Conservation (phyloP, 1,284 basidiomycete genomes). For the Cryptococcus maquisensis region DNA sequence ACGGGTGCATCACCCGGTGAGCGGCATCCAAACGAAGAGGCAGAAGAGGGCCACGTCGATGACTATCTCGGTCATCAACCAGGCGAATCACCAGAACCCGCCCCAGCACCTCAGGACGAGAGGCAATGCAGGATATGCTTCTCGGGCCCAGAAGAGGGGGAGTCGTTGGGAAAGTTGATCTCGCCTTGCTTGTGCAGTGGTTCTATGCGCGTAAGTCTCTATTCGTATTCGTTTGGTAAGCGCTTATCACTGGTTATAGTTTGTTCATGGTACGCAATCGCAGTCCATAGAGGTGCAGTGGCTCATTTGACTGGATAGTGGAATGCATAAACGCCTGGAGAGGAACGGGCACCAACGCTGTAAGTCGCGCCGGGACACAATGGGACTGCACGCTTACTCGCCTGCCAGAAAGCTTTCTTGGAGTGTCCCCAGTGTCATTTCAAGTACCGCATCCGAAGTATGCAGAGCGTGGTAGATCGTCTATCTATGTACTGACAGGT, state of each 20-base stretch:
- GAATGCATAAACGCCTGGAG: constrained; percentile 47
- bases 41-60: not conserved
- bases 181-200: constrained; percentile 47
- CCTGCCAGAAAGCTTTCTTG: constrained; percentile 37
- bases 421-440: constrained; percentile 48
- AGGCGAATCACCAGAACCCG: not conserved
- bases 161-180: constrained; percentile 39
- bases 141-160: constrained; percentile 39
- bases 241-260: constrained; percentile 14
- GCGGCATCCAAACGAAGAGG: too few species aligned
- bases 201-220: constrained; percentile 40
- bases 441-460: constrained; percentile 39
- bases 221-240: not conserved
- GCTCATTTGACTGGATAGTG: constrained; percentile 18
- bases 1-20: too few species aligned
- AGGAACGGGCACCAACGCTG: constrained; percentile 41
- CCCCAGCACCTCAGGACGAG: constrained; percentile 18
- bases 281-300: not conserved
- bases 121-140: constrained; percentile 47
- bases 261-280: constrained; percentile 35
- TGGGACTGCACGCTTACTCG: not conserved
- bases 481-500: constrained; percentile 1
- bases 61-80: not conserved
- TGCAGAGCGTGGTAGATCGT: not conserved
- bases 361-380: constrained; percentile 14